These are phyloP conservation scores for Solanum neorickii DNA, from an alignment of 257 asterid species.

Conservation along the genomic window DNA sequence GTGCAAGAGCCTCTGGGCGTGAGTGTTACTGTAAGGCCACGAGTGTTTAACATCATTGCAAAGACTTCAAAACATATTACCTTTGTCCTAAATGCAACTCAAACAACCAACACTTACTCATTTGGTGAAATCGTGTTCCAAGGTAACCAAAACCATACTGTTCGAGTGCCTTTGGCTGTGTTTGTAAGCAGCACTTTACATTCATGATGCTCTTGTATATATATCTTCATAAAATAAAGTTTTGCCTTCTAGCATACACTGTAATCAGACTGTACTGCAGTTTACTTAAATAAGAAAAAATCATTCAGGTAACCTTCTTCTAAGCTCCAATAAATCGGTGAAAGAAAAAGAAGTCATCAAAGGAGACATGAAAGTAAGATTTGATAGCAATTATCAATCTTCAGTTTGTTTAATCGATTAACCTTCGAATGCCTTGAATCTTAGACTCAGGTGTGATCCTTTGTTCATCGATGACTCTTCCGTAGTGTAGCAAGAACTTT, in stretches of 20 bases:
- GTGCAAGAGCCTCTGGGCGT: slow-evolving; percentile 50
- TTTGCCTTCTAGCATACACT: not conserved
- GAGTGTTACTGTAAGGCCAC: slow-evolving; percentile 23
- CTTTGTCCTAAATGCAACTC: slow-evolving; percentile 33
- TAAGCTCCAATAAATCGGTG: not conserved
- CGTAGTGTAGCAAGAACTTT: slow-evolving; percentile 3
- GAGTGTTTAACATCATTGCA: slow-evolving; percentile 23
- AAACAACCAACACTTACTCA: slow-evolving; percentile 24
- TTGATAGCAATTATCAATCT: not conserved
- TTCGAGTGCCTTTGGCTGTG: slow-evolving; percentile 44
- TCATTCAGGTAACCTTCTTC: not conserved
- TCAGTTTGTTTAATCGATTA: not conserved
- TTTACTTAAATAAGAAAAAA: not conserved
- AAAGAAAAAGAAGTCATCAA: not conserved
- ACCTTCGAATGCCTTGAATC: not conserved
- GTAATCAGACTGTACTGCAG: not conserved
- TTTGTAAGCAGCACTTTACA: slow-evolving; percentile 33
- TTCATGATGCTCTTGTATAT: slow-evolving; percentile 1
- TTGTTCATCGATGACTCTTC: slow-evolving; percentile 1
- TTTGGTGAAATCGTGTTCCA: slow-evolving; percentile 46
- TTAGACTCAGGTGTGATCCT: not conserved
- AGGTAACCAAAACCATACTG: slow-evolving; percentile 37
- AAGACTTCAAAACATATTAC: slow-evolving; percentile 35
- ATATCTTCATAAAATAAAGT: not conserved
- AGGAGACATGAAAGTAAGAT: not conserved